phyloP scores from a whole-genome alignment of 192 early-diverging fungal genomes.

The Entophlyctis helioformis region DNA sequence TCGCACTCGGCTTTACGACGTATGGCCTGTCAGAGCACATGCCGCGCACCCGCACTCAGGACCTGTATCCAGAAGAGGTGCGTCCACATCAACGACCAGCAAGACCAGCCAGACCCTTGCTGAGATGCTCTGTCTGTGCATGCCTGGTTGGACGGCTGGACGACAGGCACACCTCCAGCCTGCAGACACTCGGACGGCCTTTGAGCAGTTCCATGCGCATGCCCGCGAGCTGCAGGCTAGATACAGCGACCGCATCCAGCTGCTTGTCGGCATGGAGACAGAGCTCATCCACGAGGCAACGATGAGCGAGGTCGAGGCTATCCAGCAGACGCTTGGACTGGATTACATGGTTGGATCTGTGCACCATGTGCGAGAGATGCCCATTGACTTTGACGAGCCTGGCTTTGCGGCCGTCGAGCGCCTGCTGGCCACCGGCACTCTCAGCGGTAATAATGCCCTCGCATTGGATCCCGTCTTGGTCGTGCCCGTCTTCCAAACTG shows the following conservation, averaged over 20 bases:
- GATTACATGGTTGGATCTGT: conserved; percentile 91
- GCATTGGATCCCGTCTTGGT: too few species aligned
- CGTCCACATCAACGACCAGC: not conserved
- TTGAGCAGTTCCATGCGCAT: conserved; percentile 55
- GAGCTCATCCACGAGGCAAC: conserved; percentile 60
- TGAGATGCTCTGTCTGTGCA: not conserved
- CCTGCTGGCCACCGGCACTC: too few species aligned
- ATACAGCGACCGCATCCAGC: conserved; percentile 33
- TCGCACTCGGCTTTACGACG: conserved; percentile 52
- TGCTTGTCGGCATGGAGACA: conserved; percentile 84
- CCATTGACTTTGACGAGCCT: conserved; percentile 74
- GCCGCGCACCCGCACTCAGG: conserved; percentile 57
- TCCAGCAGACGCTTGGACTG: conserved; percentile 35
- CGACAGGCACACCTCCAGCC: conserved; percentile 57
- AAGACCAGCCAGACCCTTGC: not conserved
- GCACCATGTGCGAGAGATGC: conserved; percentile 72
- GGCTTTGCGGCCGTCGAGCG: conserved; percentile 5
- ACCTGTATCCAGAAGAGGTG: conserved; percentile 91
- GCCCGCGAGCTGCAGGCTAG: conserved; percentile 57
- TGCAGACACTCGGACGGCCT: conserved; percentile 45
- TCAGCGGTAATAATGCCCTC: too few species aligned
- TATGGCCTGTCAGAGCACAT: conserved; percentile 91
- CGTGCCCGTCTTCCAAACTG: too few species aligned
- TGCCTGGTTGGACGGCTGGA: too few species aligned
- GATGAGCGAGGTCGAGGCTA: conserved; percentile 29